These are phyloP conservation scores for Boechera retrofracta DNA, from an alignment of 345 rosid species.

Conservation along the genomic window DNA sequence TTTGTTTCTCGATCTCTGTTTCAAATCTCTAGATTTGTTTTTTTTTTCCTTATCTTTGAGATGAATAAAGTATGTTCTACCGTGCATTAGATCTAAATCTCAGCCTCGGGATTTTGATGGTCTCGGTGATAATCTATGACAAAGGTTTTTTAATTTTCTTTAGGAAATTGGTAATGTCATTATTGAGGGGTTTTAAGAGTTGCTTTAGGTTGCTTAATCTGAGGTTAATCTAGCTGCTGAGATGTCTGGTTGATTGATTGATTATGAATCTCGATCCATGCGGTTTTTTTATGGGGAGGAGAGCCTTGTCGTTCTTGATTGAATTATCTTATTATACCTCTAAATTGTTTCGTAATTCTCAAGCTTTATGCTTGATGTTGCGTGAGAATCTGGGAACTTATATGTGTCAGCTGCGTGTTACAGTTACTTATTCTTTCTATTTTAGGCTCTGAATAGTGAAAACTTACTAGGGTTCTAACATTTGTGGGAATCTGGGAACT, in stretches of 20 bases:
- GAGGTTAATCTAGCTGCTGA: conserved; percentile 39
- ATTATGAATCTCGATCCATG: conserved; percentile 28
- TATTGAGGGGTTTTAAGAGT: conserved; percentile 29
- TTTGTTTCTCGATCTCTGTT: conserved; percentile 35
- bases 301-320: conserved; percentile 26
- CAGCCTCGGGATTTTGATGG: conserved; percentile 26
- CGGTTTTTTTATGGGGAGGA: conserved; percentile 32
- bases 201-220: conserved; percentile 25
- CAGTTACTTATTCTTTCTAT: conserved; percentile 23
- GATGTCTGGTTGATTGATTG: conserved; percentile 35
- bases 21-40: conserved; percentile 35
- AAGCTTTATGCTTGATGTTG: conserved; percentile 35
- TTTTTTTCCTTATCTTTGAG: not conserved
- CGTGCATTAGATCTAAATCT: conserved; percentile 41
- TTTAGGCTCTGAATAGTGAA: conserved; percentile 10
- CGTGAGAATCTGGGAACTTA: conserved; percentile 45
- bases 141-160: not conserved
- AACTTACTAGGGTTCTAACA: conserved; percentile 5
- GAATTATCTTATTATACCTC: conserved; percentile 8
- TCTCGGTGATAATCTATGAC: conserved; percentile 14
- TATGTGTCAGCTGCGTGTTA: conserved; percentile 12
- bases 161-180: conserved; percentile 7
- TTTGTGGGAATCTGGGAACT: conserved; percentile 41
- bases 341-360: conserved; percentile 18
- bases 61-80: conserved; percentile 17